Evolutionary conservation across 768 basidiomycete species (phyloP).

Genomic region (Tephrocybe sp.): DNA sequence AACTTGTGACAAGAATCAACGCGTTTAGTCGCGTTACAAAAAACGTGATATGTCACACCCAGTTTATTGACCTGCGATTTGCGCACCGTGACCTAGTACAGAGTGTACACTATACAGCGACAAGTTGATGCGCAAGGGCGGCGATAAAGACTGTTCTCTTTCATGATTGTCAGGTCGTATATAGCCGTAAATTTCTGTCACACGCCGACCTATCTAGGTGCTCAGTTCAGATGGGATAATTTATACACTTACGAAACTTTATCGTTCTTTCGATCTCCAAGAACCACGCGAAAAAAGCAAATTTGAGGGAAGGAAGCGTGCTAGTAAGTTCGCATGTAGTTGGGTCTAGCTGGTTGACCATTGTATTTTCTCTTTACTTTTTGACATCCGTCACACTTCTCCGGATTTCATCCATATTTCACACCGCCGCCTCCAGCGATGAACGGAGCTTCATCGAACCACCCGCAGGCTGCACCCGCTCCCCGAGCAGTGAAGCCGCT

Average conservation of each 20-base stretch:
- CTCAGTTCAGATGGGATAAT: no score
- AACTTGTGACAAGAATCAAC: conserved; percentile 20
- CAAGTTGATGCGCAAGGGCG: no score
- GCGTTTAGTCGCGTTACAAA: conserved; percentile 25
- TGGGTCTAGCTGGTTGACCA: neutral
- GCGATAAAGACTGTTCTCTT: no score
- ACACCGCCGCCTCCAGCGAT: conserved; percentile 32
- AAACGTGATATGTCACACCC: conserved; percentile 15
- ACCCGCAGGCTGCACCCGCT: conserved; percentile 33
- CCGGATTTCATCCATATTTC: conserved; percentile 12
- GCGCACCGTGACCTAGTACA: no score
- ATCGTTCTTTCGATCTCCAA: neutral
- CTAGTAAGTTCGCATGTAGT: neutral
- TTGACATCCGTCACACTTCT: conserved; percentile 17
- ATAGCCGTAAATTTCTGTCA: no score
- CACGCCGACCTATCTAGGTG: no score
- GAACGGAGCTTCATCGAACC: conserved; percentile 45
- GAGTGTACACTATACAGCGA: no score
- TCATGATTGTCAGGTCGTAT: no score
- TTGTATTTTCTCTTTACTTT: conserved; percentile 14
- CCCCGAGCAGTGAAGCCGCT: conserved; percentile 48
- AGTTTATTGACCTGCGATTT: no score
- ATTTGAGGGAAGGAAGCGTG: neutral
- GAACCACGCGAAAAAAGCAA: conserved; percentile 4
- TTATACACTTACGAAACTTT: no score